Base-by-base conservation (phyloP, 306 rosid species). In the Cyclanthera cordifolia region DNA sequence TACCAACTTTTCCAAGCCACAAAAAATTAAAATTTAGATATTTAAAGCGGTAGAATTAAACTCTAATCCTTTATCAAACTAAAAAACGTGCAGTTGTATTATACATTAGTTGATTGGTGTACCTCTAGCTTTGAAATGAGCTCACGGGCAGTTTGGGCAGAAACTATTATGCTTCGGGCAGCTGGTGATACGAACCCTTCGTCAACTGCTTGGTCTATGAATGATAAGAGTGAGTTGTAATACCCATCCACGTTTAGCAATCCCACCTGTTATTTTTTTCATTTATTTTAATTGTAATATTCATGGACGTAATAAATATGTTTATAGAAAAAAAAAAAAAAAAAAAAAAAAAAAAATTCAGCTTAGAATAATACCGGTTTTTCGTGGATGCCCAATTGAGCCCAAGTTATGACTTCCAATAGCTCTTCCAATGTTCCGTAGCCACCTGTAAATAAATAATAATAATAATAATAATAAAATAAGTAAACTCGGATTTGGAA, bases 111-210 rank as follows among this genome's bases (percentile, higher is more conserved):
- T 15, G 16, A 45, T 45, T 45, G 23, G 12, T 19, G 69, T 82
- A 92, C 98, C 96, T 93, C 98, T 10, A 93, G 95, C 76, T 85
- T 87, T 90, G 69, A 80, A 84, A 93, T 85, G 80, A 93, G 99
- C 0, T 87, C 99, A 14, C 86, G 88, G 86, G 99, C 84, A 79
- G 90, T 90, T 34, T 79, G 90, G 97, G 99, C 97, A 78, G 99
- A 88, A 17, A 93, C 95, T 73, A 93, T 86, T 72, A 93, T 93
- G 85, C 85, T 88, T 65, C 99, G 94, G 90, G 97, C 99, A 79
- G 95, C 82, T 1, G 95, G 88, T 19, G 87, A 73, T n/a, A 93
- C 77, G 85, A 93, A 93, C 8, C 95, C 95, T 83, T 93, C 95
- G n/a, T 88, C 95, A 32, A 93, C 99, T 39, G 99, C 91, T 46